A percentile compares a stretch with the other conserved stretches of the same genome.
These are phyloP conservation scores for Septoria linicola DNA, from an alignment of 2,329 filamentous ascomycete genomes.

Conservation along the genomic window DNA sequence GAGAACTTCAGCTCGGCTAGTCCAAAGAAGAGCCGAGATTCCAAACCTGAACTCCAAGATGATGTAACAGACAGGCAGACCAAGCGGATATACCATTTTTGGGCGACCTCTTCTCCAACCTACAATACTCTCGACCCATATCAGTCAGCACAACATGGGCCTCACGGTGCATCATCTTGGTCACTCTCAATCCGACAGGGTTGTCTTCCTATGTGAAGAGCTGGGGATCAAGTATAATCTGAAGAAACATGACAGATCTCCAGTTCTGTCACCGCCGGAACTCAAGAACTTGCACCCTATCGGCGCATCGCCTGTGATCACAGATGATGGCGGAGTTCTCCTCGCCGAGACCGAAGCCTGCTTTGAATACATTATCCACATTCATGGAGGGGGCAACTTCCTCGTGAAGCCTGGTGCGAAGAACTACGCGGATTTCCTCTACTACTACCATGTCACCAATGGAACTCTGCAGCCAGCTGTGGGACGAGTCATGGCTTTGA, in stretches of 20 bases:
- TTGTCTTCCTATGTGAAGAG: slow-evolving; percentile 66
- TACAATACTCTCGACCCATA: background rate
- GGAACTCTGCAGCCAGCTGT: slow-evolving; percentile 43
- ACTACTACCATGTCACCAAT: slow-evolving; percentile 54
- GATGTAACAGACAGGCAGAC: background rate
- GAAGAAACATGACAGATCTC: slow-evolving; percentile 48
- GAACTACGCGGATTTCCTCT: slow-evolving; percentile 61
- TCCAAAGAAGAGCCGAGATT: background rate
- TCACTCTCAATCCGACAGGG: slow-evolving; percentile 62
- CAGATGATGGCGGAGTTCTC: slow-evolving; percentile 46
- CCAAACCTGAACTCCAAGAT: background rate
- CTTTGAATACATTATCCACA: slow-evolving; percentile 61
- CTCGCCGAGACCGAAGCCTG: slow-evolving; percentile 62
- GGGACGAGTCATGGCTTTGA: slow-evolving; percentile 35
- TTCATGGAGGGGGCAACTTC: slow-evolving; percentile 53
- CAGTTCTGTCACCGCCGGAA: slow-evolving; percentile 39
- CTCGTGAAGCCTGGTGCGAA: slow-evolving; percentile 47
- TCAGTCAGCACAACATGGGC: slow-evolving; percentile 31
- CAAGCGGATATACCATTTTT: too few species aligned
- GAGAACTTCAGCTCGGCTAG: background rate
- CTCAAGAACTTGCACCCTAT: slow-evolving; percentile 42
- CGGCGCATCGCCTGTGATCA: slow-evolving; percentile 60
- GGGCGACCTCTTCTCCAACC: background rate
- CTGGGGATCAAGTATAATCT: slow-evolving; percentile 56
- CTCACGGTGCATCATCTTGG: slow-evolving; percentile 41